Evolutionary conservation across 1,284 basidiomycete genomes (phyloP).

Genomic region (Tilletiopsis washingtonensis): DNA sequence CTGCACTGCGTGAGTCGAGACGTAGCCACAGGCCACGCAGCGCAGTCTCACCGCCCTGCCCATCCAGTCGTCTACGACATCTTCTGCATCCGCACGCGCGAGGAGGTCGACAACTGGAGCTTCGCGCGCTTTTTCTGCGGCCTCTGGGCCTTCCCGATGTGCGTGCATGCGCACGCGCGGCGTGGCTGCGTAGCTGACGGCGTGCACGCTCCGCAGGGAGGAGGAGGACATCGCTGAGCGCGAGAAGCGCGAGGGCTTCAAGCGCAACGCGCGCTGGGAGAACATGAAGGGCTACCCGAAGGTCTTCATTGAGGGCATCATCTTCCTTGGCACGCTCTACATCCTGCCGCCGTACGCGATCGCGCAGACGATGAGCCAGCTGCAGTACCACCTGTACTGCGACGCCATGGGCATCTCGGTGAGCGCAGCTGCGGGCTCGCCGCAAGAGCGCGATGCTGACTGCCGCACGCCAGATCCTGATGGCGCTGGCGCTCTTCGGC

Average conservation of each 20-base stretch:
- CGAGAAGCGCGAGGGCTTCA: slow-evolving; percentile 21
- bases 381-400: slow-evolving; percentile 37
- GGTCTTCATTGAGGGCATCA: slow-evolving; percentile 24
- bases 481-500: slow-evolving; percentile 36
- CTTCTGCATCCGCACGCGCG: slow-evolving; percentile 31
- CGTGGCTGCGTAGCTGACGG: neutral
- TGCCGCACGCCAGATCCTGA: slow-evolving; percentile 15
- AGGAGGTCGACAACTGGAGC: slow-evolving; percentile 37
- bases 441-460: neutral
- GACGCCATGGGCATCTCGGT: slow-evolving; percentile 21
- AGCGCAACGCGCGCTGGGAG: slow-evolving; percentile 24
- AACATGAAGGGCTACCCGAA: slow-evolving; percentile 33
- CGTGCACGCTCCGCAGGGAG: neutral
- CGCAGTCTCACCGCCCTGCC: neutral
- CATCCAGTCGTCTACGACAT: slow-evolving; percentile 36
- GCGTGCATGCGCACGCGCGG: slow-evolving; percentile 6
- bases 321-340: slow-evolving; percentile 28
- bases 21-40: neutral
- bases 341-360: slow-evolving; percentile 38
- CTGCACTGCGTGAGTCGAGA: slow-evolving; percentile 14
- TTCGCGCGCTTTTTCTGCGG: slow-evolving; percentile 36
- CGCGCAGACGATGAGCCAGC: slow-evolving; percentile 28
- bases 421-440: neutral
- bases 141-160: slow-evolving; percentile 43
- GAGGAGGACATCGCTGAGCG: slow-evolving; percentile 31